phyloP scores from a whole-genome alignment of 139 green algal species.

The Micractinium sp. region DNA sequence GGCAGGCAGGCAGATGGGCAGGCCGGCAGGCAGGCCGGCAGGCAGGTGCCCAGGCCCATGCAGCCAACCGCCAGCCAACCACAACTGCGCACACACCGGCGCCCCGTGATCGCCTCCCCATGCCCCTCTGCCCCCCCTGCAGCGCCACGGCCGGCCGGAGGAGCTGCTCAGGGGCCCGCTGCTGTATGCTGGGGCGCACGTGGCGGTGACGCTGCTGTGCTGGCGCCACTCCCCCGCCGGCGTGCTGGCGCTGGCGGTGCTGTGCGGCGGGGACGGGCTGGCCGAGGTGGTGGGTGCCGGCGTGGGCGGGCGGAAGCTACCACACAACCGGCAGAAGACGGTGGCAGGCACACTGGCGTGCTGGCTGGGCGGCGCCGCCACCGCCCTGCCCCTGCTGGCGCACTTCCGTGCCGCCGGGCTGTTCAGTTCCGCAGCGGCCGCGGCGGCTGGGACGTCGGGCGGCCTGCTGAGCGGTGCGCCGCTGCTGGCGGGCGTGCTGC shows the following conservation, averaged over 20 bases:
- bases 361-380: constrained; percentile 20
- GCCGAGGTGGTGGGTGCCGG: constrained; percentile 50
- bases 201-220: constrained; percentile 4
- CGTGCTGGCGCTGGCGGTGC: constrained; percentile 36
- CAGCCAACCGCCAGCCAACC: too few species aligned
- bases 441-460: not conserved
- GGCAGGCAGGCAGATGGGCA: too few species aligned
- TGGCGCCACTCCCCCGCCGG: constrained; percentile 37
- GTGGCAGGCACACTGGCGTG: constrained; percentile 27
- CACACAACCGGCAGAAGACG: constrained; percentile 35
- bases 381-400: constrained; percentile 6
- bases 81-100: too few species aligned
- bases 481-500: not conserved
- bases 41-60: too few species aligned
- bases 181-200: constrained; percentile 46
- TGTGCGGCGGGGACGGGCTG: constrained; percentile 58
- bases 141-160: constrained; percentile 32
- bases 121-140: not conserved
- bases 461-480: not conserved
- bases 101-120: not conserved
- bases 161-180: constrained; percentile 57
- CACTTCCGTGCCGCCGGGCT: constrained; percentile 4
- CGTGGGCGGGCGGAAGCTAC: not conserved
- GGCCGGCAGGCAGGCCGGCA: too few species aligned
- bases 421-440: constrained; percentile 1